A percentile compares a stretch with the other conserved stretches of the same genome.
phyloP scores from a whole-genome alignment of 2,329 filamentous ascomycete species.

The Penicillium griseofulvum region DNA sequence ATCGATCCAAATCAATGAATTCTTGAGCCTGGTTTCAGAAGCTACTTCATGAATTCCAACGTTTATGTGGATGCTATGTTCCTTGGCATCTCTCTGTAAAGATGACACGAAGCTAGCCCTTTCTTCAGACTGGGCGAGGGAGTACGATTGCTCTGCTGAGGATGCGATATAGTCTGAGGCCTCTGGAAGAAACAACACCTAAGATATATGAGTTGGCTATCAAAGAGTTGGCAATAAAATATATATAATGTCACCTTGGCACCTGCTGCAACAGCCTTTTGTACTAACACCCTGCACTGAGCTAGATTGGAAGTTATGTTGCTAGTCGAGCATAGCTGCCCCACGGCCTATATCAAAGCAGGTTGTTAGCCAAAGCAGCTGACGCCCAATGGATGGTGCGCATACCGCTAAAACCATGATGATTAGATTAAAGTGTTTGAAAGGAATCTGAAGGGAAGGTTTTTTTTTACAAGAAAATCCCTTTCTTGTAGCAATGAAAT shows the following conservation, averaged over 20 bases:
- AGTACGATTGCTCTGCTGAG: slow-evolving; percentile 64
- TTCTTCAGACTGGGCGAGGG: slow-evolving; percentile 65
- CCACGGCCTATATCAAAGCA: slow-evolving; percentile 64
- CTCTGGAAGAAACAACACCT: slow-evolving; percentile 88
- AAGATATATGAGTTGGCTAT: slow-evolving; percentile 8
- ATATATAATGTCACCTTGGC: slow-evolving; percentile 61
- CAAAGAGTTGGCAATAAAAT: background rate
- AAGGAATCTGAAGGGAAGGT: background rate
- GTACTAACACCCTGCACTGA: slow-evolving; percentile 70
- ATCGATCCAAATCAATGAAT: slow-evolving; percentile 67
- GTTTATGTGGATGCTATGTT: slow-evolving; percentile 68
- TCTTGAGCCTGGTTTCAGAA: slow-evolving; percentile 54
- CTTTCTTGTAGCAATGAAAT: background rate
- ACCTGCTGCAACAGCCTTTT: slow-evolving; percentile 69
- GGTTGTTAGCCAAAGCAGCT: slow-evolving; percentile 9
- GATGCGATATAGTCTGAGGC: slow-evolving; percentile 83
- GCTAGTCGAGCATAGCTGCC: slow-evolving; percentile 83
- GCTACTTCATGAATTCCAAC: slow-evolving; percentile 83
- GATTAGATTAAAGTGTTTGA: background rate
- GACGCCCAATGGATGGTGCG: background rate
- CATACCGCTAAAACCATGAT: slow-evolving; percentile 33
- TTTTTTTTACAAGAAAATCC: background rate
- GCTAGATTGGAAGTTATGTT: slow-evolving; percentile 75
- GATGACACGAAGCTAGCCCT: slow-evolving; percentile 73
- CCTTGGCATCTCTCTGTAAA: slow-evolving; percentile 64